Percentiles rank a stretch among this genome's conserved stretches.
phyloP scores from a whole-genome alignment of 352 stramenopile genomes.

The Globisporangium irregulare region DNA sequence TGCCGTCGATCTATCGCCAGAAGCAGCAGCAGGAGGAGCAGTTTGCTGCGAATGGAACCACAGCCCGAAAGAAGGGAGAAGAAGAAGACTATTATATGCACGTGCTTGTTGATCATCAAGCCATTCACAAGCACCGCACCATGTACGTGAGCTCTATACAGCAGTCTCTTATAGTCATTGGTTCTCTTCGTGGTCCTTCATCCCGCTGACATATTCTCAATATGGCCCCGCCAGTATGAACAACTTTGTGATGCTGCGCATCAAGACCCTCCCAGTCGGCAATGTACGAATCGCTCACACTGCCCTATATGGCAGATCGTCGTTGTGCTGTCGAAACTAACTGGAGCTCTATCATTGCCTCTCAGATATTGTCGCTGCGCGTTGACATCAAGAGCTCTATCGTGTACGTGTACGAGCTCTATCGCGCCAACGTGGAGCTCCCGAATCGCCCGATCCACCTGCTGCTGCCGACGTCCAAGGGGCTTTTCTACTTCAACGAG shows the following conservation, averaged over 20 bases:
- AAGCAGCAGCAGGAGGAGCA: background rate
- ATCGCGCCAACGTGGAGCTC: constrained; percentile 53
- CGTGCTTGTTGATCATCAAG: constrained; percentile 47
- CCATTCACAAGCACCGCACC: constrained; percentile 52
- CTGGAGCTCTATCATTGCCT: background rate
- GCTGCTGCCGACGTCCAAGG: constrained; percentile 57
- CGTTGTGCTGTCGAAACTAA: no score
- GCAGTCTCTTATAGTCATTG: background rate
- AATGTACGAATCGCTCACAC: constrained; percentile 33
- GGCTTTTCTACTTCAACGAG: constrained; percentile 73
- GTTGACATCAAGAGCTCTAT: constrained; percentile 52
- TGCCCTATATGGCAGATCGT: background rate
- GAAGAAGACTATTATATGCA: constrained; percentile 44
- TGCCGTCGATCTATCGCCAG: constrained; percentile 23
- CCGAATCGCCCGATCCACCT: constrained; percentile 64
- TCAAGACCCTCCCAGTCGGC: constrained; percentile 77
- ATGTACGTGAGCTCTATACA: constrained; percentile 32
- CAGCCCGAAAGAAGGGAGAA: constrained; percentile 2
- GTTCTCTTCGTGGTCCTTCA: background rate
- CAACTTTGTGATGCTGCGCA: constrained; percentile 61
- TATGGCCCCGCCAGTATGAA: constrained; percentile 26
- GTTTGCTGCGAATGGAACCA: background rate
- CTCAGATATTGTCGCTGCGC: constrained; percentile 55
- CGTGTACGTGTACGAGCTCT: constrained; percentile 76
- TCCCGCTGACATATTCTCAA: background rate